phyloP scores from a whole-genome alignment of 192 early-diverging fungal species.

The Coemansia sp. region DNA sequence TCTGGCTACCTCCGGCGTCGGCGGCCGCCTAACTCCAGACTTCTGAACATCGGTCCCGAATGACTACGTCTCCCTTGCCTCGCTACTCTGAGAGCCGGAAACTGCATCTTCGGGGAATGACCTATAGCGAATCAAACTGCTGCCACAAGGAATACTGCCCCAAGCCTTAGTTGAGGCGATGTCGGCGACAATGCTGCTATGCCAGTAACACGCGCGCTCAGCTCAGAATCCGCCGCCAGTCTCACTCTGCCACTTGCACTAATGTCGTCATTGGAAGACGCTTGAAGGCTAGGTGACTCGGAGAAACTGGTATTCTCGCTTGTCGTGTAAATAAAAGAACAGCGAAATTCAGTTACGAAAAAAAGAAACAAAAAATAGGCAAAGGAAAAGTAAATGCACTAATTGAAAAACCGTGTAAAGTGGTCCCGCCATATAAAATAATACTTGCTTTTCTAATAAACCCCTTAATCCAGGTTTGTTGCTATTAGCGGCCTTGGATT shows the following conservation, averaged over 20 bases:
- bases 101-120: slow-evolving; percentile 28
- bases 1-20: slow-evolving; percentile 11
- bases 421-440: no score
- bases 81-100: neutral
- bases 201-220: neutral
- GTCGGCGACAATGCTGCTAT: slow-evolving; percentile 6
- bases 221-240: neutral
- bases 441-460: no score
- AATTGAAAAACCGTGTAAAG: no score
- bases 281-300: neutral
- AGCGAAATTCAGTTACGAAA: no score
- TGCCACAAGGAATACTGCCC: slow-evolving; percentile 20
- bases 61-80: neutral
- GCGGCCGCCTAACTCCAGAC: slow-evolving; percentile 1
- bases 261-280: slow-evolving; percentile 18
- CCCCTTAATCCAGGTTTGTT: no score
- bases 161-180: neutral
- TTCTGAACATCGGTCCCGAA: neutral
- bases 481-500: no score
- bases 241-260: neutral
- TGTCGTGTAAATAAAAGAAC: neutral
- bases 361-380: no score
- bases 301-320: slow-evolving; percentile 14
- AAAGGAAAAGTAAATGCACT: no score
- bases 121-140: slow-evolving; percentile 35